A percentile compares a stretch with the other conserved stretches of the same genome.
Conservation (phyloP, 495 filamentous ascomycete genomes). For the Trichoderma virens region DNA sequence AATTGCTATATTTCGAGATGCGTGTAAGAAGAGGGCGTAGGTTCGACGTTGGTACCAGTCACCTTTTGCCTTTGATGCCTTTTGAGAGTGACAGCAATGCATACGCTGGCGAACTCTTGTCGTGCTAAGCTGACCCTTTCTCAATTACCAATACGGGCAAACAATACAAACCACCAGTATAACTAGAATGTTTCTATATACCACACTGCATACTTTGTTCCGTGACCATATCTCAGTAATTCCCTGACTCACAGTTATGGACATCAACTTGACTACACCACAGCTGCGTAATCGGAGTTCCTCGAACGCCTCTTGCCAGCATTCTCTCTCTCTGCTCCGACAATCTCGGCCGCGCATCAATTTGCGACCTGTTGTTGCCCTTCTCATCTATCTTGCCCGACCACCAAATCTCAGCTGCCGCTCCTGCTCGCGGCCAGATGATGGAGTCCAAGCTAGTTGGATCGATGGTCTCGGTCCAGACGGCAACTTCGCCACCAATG, state of each 20-base stretch:
- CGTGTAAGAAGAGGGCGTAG: no score
- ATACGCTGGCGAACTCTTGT: no score
- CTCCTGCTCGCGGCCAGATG: conserved; percentile 67
- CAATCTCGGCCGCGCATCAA: conserved; percentile 56
- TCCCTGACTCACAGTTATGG: background rate
- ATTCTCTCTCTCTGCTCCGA: conserved; percentile 66
- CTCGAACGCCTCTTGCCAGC: conserved; percentile 53
- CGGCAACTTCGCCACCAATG: conserved; percentile 66
- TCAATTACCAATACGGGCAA: no score
- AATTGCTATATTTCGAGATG: no score
- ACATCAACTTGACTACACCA: conserved; percentile 9
- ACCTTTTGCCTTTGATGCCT: no score
- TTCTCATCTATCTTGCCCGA: conserved; percentile 51
- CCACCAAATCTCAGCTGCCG: conserved; percentile 72
- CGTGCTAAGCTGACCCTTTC: no score
- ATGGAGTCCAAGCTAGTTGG: conserved; percentile 57
- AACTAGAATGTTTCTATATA: no score
- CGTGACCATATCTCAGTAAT: background rate
- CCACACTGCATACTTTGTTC: no score
- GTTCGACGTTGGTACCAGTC: no score
- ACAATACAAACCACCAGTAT: no score
- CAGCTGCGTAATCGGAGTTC: conserved; percentile 37
- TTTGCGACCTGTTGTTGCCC: conserved; percentile 57
- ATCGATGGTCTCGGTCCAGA: conserved; percentile 76
- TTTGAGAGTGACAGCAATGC: no score